phyloP scores from a whole-genome alignment of 2,329 filamentous ascomycete species.

The Trichoderma arundinaceum region DNA sequence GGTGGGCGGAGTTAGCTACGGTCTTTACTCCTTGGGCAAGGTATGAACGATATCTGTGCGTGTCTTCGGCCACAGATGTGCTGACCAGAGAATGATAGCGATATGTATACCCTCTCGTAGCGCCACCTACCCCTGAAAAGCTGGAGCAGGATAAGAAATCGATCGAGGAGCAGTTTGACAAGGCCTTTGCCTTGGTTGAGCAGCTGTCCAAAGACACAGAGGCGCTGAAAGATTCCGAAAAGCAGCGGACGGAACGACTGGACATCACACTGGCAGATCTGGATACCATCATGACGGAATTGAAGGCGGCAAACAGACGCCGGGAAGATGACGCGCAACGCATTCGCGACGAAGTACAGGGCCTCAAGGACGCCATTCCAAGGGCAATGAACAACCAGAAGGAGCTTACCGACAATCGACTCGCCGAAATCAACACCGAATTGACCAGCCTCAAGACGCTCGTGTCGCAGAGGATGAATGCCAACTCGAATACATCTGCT shows the following conservation, averaged over 20 bases:
- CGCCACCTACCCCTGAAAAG: constrained; percentile 91
- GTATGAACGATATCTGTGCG: constrained; percentile 49
- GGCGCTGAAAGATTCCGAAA: constrained; percentile 83
- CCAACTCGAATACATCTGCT: constrained; percentile 39
- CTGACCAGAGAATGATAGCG: constrained; percentile 60
- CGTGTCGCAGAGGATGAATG: constrained; percentile 67
- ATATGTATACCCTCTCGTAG: constrained; percentile 88
- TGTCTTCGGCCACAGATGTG: neutral
- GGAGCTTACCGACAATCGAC: constrained; percentile 76
- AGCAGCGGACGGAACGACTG: constrained; percentile 80
- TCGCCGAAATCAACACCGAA: constrained; percentile 86
- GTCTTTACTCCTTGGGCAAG: constrained; percentile 86
- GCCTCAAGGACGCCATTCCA: constrained; percentile 83
- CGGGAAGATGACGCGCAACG: constrained; percentile 87
- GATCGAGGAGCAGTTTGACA: constrained; percentile 92
- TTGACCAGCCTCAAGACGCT: constrained; percentile 91
- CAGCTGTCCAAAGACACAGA: constrained; percentile 91
- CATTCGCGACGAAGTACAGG: constrained; percentile 83
- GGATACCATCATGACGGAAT: constrained; percentile 78
- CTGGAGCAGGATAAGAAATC: constrained; percentile 91
- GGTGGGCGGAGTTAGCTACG: constrained; percentile 86
- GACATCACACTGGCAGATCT: constrained; percentile 83
- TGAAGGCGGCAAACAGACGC: constrained; percentile 80
- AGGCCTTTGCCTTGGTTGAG: constrained; percentile 88
- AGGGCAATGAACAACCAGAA: constrained; percentile 88